Percentiles rank a stretch among this genome's conserved stretches.
These are phyloP conservation scores for Cercospora sp. DNA, from an alignment of 2,329 filamentous ascomycete genomes.

Conservation along the genomic window DNA sequence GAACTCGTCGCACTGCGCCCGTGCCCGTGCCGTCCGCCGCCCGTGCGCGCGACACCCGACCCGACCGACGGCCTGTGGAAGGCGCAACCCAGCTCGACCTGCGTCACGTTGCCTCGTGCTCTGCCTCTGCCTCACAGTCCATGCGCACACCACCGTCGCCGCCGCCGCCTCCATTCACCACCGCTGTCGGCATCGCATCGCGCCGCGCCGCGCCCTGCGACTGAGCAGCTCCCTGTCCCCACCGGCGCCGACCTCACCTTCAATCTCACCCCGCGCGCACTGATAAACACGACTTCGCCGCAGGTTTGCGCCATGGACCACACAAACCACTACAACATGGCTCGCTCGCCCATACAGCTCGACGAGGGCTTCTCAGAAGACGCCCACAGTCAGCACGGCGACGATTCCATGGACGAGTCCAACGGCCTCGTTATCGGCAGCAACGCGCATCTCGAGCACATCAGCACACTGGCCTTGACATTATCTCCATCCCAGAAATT, in stretches of 20 bases:
- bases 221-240: not conserved
- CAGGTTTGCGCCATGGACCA: slow-evolving; percentile 6
- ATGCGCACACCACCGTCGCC: not conserved
- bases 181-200: not conserved
- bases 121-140: not conserved
- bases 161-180: not conserved
- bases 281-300: not conserved
- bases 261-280: not conserved
- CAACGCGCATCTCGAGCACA: slow-evolving; percentile 10
- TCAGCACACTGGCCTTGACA: not conserved
- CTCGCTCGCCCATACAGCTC: slow-evolving; percentile 12
- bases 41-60: not conserved
- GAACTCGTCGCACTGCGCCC: not conserved
- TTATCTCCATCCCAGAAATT: not conserved
- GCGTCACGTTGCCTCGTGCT: not conserved
- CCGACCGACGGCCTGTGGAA: not conserved
- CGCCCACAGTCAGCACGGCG: slow-evolving; percentile 52
- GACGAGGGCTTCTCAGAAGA: slow-evolving; percentile 84
- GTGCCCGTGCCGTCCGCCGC: not conserved
- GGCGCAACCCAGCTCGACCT: not conserved
- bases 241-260: not conserved
- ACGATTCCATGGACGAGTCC: slow-evolving; percentile 35
- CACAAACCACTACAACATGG: slow-evolving; percentile 4
- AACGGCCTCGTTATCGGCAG: slow-evolving; percentile 28
- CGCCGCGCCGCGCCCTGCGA: not conserved